Conservation (phyloP, 2,329 filamentous ascomycete species). For the Zymoseptoria tritici region DNA sequence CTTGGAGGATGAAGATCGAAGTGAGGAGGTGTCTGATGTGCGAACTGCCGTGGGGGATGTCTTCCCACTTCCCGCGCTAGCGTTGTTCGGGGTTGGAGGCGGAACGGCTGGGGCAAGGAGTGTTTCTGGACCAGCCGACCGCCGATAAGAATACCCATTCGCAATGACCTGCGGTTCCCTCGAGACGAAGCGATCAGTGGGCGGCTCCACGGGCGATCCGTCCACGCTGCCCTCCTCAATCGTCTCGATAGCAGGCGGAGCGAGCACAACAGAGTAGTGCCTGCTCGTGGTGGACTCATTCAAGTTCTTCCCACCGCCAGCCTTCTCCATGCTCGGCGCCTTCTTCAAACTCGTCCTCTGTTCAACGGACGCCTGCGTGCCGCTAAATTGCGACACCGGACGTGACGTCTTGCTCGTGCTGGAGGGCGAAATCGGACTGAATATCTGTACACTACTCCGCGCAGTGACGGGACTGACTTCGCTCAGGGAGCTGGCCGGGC, state of each 20-base stretch:
- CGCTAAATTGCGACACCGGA: slow-evolving; percentile 12
- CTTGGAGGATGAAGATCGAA: slow-evolving; percentile 8
- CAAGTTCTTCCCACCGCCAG: background rate
- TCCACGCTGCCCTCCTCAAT: slow-evolving; percentile 13
- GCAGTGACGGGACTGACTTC: slow-evolving; percentile 21
- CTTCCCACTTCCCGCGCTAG: background rate
- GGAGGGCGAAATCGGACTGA: slow-evolving; percentile 14
- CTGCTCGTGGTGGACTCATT: slow-evolving; percentile 5
- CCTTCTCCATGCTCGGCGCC: background rate
- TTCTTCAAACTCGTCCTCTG: slow-evolving; percentile 3
- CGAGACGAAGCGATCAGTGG: background rate
- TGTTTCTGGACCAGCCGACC: background rate
- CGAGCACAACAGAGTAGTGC: slow-evolving; percentile 10
- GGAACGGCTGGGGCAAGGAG: background rate
- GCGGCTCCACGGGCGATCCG: slow-evolving; percentile 10
- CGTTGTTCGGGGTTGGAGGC: background rate
- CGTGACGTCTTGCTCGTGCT: slow-evolving; percentile 11
- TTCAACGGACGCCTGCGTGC: background rate
- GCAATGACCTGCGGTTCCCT: slow-evolving; percentile 6
- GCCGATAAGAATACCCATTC: slow-evolving; percentile 7
- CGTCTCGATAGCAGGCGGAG: slow-evolving; percentile 13
- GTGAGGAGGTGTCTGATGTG: slow-evolving; percentile 8
- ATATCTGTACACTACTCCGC: slow-evolving; percentile 8
- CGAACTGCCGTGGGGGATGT: background rate
- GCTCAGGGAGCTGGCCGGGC: slow-evolving; percentile 15